Evolutionary conservation across 306 rosid species (phyloP).

Genomic region (Medicago arabica): DNA sequence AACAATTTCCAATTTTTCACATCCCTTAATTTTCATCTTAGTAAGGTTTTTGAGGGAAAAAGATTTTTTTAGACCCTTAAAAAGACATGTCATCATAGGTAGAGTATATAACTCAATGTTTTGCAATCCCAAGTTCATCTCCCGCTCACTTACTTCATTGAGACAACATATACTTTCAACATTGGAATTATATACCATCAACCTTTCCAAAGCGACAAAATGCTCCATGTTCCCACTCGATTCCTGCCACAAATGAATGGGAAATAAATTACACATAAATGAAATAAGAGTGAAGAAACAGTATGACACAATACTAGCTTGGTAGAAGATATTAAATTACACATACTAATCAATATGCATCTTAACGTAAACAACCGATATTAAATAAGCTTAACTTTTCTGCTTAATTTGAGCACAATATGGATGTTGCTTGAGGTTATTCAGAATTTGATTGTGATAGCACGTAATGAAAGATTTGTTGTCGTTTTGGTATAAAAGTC

Average conservation of each 20-base stretch:
- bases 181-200: too few species aligned
- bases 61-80: neutral
- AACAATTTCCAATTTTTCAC: neutral
- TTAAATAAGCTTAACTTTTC: too few species aligned
- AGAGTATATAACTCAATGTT: neutral
- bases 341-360: too few species aligned
- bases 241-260: neutral
- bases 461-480: conserved; percentile 28
- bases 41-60: neutral
- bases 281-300: too few species aligned
- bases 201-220: too few species aligned
- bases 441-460: conserved; percentile 44
- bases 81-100: neutral
- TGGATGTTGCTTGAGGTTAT: neutral
- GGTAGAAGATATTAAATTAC: too few species aligned
- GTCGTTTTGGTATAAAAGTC: neutral
- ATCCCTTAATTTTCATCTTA: accelerated
- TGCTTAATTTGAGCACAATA: too few species aligned
- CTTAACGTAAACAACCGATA: too few species aligned
- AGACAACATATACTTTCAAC: too few species aligned
- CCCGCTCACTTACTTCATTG: neutral
- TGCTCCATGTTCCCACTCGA: neutral
- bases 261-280: neutral
- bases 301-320: too few species aligned
- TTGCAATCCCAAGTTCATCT: neutral